Evolutionary conservation across 148 eudicot species (phyloP).

Genomic region (Diospyros lotus): DNA sequence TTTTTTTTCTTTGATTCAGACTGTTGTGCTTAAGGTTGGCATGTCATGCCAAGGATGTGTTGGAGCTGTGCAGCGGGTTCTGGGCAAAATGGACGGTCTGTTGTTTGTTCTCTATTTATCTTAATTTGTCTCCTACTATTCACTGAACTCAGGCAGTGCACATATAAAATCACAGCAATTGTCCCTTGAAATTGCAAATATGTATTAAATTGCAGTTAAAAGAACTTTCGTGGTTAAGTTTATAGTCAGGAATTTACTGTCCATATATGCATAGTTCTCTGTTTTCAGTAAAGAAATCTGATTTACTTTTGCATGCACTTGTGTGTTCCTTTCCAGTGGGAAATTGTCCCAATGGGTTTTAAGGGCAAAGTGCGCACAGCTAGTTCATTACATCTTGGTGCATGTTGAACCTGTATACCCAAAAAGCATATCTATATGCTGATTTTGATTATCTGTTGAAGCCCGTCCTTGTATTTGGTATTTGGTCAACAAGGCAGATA

Average conservation of each 20-base stretch:
- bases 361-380: not conserved
- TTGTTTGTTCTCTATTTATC: not conserved
- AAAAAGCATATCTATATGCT: not conserved
- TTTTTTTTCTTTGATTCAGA: conserved; percentile 39
- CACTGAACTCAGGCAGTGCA: not conserved
- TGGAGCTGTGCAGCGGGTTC: conserved; percentile 82
- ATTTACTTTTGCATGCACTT: not conserved
- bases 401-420: not conserved
- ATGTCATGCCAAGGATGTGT: conserved; percentile 91
- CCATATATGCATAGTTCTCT: not conserved
- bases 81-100: conserved; percentile 89
- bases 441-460: not conserved
- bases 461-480: not conserved
- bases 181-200: not conserved
- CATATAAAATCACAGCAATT: not conserved
- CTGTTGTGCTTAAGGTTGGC: conserved; percentile 80
- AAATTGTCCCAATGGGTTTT: too few species aligned
- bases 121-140: not conserved
- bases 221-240: not conserved
- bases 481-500: too few species aligned
- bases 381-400: not conserved
- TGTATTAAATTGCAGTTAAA: not conserved
- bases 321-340: not conserved
- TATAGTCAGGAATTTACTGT: not conserved
- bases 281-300: not conserved